These are phyloP conservation scores for Tolypocladium pustulatum DNA, from an alignment of 2,329 filamentous ascomycete species.

Conservation along the genomic window DNA sequence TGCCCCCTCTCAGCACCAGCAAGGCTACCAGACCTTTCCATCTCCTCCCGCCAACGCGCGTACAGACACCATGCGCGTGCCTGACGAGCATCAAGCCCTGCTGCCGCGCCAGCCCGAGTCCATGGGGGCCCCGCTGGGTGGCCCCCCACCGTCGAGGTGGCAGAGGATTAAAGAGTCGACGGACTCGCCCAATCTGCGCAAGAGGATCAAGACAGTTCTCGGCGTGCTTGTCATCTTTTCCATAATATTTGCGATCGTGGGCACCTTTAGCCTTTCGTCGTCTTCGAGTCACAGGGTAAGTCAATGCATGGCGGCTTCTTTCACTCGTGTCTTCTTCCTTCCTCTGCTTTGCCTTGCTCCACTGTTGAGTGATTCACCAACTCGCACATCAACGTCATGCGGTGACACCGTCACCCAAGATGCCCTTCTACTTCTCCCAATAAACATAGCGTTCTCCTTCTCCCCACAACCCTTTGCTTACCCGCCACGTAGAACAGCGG, in stretches of 20 bases:
- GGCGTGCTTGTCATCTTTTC: constrained; percentile 22
- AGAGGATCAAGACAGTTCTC: constrained; percentile 17
- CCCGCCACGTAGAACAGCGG: constrained; percentile 6
- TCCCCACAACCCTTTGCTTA: neutral
- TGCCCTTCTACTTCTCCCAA: neutral
- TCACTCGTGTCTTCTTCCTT: no score
- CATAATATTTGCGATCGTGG: constrained; percentile 14
- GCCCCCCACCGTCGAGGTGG: constrained; percentile 15
- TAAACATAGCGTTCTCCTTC: no score
- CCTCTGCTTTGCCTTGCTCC: no score
- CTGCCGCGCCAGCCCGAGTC: constrained; percentile 34
- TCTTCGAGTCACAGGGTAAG: constrained; percentile 18
- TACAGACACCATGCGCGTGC: constrained; percentile 26
- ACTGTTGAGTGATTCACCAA: no score
- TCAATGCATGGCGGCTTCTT: neutral
- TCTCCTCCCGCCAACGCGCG: constrained; percentile 6
- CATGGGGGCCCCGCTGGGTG: constrained; percentile 25
- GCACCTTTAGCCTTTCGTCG: constrained; percentile 10
- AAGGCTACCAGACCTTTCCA: constrained; percentile 34
- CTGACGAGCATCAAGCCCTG: constrained; percentile 31
- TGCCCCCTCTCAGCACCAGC: constrained; percentile 2
- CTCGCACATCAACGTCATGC: no score
- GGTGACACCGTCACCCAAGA: no score
- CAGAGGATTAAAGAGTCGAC: constrained; percentile 14
- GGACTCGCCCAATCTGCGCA: constrained; percentile 10